Evolutionary conservation across 306 rosid species (phyloP).

Genomic region (Fragaria iinumae): DNA sequence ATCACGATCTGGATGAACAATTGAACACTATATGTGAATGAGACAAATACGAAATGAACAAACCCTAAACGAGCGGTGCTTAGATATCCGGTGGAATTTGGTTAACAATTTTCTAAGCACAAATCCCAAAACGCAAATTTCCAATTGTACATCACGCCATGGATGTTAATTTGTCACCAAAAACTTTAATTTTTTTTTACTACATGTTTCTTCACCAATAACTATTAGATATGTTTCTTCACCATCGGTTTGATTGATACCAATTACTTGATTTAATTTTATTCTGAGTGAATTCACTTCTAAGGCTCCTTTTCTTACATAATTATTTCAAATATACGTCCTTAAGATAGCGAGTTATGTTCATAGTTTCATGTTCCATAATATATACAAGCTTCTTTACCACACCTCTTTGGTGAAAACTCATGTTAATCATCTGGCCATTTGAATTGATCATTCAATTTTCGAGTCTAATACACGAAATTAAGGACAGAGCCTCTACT

Average conservation of each 20-base stretch:
- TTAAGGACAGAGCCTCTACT: not conserved
- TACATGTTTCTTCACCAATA: no score
- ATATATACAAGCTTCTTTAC: not conserved
- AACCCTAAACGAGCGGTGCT: not conserved
- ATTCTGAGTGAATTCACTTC: not conserved
- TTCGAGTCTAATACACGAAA: not conserved
- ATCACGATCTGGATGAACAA: not conserved
- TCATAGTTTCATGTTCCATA: not conserved
- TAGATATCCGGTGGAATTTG: not conserved
- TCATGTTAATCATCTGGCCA: no score
- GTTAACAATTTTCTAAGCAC: not conserved
- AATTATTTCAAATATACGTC: no score
- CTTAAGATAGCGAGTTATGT: no score
- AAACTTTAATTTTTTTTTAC: no score
- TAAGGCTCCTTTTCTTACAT: no score
- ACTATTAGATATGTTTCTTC: no score
- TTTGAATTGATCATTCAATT: no score
- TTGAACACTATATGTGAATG: not conserved
- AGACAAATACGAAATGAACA: conserved; percentile 1
- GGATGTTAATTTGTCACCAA: no score
- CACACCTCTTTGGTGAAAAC: not conserved
- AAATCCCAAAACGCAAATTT: not conserved
- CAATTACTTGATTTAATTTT: no score
- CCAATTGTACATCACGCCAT: not conserved
- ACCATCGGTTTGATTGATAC: no score